These are phyloP conservation scores for Clarireedia sp. DNA, from an alignment of 2,329 filamentous ascomycete species.

Conservation along the genomic window DNA sequence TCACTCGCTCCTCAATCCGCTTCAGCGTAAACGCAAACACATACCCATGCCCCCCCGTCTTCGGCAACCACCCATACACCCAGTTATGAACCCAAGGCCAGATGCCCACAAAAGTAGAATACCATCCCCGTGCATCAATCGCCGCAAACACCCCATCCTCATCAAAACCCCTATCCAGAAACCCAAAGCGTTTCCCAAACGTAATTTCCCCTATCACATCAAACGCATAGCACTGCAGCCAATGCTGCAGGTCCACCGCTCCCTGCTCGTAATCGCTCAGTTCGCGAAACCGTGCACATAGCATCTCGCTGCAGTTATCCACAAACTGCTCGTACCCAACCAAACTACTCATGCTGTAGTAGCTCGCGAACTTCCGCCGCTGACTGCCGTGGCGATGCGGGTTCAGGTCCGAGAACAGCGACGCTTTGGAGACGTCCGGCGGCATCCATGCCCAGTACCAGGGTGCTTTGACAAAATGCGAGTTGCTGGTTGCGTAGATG, in stretches of 20 bases:
- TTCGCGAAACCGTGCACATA: constrained; percentile 33
- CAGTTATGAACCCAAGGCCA: constrained; percentile 34
- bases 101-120: constrained; percentile 36
- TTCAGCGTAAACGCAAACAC: constrained; percentile 14
- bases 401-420: constrained; percentile 31
- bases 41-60: constrained; percentile 15
- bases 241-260: constrained; percentile 34
- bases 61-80: constrained; percentile 27
- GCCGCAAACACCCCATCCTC: constrained; percentile 35
- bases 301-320: constrained; percentile 38
- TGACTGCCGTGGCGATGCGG: constrained; percentile 32
- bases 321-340: constrained; percentile 42
- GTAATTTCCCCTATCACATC: constrained; percentile 46
- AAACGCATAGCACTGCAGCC: constrained; percentile 41
- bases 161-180: constrained; percentile 40
- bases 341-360: constrained; percentile 42
- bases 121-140: constrained; percentile 31
- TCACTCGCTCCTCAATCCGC: constrained; percentile 16
- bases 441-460: constrained; percentile 25
- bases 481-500: constrained; percentile 34
- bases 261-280: constrained; percentile 25
- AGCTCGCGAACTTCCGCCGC: constrained; percentile 35
- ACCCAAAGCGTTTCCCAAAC: constrained; percentile 34
- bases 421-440: constrained; percentile 14
- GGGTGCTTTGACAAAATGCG: constrained; percentile 11